Percentiles rank a stretch among this genome's conserved stretches.
These are phyloP conservation scores for Agrocybe praecox DNA, from an alignment of 768 basidiomycete genomes.

Conservation along the genomic window DNA sequence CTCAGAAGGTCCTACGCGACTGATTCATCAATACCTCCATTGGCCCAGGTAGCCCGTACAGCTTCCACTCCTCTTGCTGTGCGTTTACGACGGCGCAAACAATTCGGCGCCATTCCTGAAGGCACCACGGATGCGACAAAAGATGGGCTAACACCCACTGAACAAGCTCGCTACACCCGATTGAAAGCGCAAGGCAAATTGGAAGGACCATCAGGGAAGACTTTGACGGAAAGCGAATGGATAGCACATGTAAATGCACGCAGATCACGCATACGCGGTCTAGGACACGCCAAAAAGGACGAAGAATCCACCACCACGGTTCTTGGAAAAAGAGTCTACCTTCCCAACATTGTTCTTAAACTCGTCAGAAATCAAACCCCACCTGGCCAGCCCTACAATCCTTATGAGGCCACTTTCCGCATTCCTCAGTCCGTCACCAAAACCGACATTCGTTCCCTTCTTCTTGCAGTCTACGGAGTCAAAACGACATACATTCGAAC, in stretches of 20 bases:
- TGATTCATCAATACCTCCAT: constrained; percentile 37
- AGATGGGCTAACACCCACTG: constrained; percentile 66
- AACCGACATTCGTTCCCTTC: constrained; percentile 87
- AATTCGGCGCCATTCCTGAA: constrained; percentile 34
- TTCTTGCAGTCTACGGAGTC: constrained; percentile 84
- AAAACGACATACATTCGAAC: constrained; percentile 93
- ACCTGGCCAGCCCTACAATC: constrained; percentile 82
- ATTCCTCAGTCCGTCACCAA: constrained; percentile 90
- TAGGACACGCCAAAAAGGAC: constrained; percentile 43
- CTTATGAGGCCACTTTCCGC: constrained; percentile 93
- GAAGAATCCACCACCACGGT: constrained; percentile 50
- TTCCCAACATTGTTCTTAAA: constrained; percentile 84
- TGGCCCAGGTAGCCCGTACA: constrained; percentile 59
- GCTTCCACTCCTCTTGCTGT: constrained; percentile 76
- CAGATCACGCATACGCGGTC: constrained; percentile 70
- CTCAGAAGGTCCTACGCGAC: constrained; percentile 40
- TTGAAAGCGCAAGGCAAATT: constrained; percentile 56
- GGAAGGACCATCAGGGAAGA: constrained; percentile 30
- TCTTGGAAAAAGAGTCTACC: constrained; percentile 82
- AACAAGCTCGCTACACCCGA: constrained; percentile 63
- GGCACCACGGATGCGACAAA: constrained; percentile 48
- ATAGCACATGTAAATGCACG: constrained; percentile 54
- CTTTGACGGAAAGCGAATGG: constrained; percentile 60
- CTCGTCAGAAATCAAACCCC: constrained; percentile 85
- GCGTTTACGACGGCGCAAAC: constrained; percentile 64